Evolutionary conservation across 345 rosid genomes (phyloP), one percentile per base, ranked within the genome.

Genomic region (Citrus australasica): DNA sequence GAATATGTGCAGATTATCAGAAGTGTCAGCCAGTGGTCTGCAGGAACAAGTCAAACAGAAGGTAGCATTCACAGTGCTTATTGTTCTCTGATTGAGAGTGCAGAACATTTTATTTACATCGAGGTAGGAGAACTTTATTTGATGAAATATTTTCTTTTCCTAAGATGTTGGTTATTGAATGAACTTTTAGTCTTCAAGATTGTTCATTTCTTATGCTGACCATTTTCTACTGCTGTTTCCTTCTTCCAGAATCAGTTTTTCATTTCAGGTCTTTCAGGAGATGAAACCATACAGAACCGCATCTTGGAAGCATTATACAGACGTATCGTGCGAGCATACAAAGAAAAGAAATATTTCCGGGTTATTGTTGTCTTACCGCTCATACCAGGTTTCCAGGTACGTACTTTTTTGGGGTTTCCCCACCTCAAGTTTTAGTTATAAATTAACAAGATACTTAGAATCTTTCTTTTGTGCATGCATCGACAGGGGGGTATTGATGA

Each of bases 21-120:
- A 90, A 95, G 99, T 80, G 96, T 88, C 64, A 85, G 96, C 81
- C 97, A 90, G 72, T 95, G 99, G 99, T 95, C 99, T 3, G 94
- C 92, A 8, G 99, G 99, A 77, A 89, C 92, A 22, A 89, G 92
- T 77, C 97, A 87, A 75, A 84, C 90, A 13, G 99, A 95, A 89
- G 97, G 93, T 67, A 95, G 99, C 84, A 95, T 92, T 79, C 99
- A 95, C 76, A 85, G 62, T 76, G 93, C 99, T 55, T 93, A 90
- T 30, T 90, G 96, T 76, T 85, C 95, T 16, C 89, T 93, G 70
- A 93, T 95, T 66, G 87, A 95, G 76, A 87, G 85, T 27, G 98
- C 99, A 46, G 87, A 93, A 78, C 94, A 93, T 83, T 95, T 91
- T 69, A 82, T 95, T 83, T 95, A 90, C 87, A 93, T 95, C 21